phyloP scores from a whole-genome alignment of 352 stramenopile species.

The Phytophthora citricola region DNA sequence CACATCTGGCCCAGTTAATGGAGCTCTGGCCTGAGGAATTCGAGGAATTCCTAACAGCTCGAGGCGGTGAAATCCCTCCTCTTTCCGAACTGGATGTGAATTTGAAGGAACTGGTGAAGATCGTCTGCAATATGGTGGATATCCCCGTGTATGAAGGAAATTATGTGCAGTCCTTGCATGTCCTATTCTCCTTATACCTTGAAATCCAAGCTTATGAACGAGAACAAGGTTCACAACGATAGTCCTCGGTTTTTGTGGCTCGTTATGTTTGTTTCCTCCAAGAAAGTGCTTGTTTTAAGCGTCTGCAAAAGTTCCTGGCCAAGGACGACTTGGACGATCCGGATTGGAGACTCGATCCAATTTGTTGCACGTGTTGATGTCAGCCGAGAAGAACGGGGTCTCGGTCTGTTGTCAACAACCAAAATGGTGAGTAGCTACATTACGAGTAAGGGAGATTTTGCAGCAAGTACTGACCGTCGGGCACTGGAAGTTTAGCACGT shows the following conservation, averaged over 20 bases:
- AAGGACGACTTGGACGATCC: slow-evolving; percentile 65
- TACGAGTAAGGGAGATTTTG: slow-evolving; percentile 3
- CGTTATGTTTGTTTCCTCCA: slow-evolving; percentile 8
- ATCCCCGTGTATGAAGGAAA: slow-evolving; percentile 89
- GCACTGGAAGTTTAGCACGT: slow-evolving; percentile 87
- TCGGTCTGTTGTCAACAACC: slow-evolving; percentile 45
- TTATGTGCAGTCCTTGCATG: slow-evolving; percentile 91
- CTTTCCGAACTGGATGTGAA: slow-evolving; percentile 80
- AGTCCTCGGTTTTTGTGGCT: slow-evolving; percentile 19
- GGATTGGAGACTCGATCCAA: slow-evolving; percentile 73
- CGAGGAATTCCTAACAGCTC: slow-evolving; percentile 60
- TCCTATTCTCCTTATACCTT: slow-evolving; percentile 92
- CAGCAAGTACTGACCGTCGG: slow-evolving; percentile 47
- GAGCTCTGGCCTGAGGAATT: slow-evolving; percentile 92
- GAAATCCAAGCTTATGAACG: slow-evolving; percentile 75
- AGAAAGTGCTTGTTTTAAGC: slow-evolving; percentile 27
- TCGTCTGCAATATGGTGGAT: slow-evolving; percentile 92
- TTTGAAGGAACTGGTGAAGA: slow-evolving; percentile 82
- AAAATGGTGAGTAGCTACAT: neutral
- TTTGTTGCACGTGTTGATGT: slow-evolving; percentile 81
- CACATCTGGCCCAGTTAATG: slow-evolving; percentile 87
- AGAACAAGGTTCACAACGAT: slow-evolving; percentile 42
- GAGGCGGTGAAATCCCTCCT: slow-evolving; percentile 24
- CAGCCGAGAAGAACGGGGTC: slow-evolving; percentile 74
- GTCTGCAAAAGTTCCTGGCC: slow-evolving; percentile 80